Conservation (phyloP, 768 basidiomycete species). For the Hydnomerulius pinastri region DNA sequence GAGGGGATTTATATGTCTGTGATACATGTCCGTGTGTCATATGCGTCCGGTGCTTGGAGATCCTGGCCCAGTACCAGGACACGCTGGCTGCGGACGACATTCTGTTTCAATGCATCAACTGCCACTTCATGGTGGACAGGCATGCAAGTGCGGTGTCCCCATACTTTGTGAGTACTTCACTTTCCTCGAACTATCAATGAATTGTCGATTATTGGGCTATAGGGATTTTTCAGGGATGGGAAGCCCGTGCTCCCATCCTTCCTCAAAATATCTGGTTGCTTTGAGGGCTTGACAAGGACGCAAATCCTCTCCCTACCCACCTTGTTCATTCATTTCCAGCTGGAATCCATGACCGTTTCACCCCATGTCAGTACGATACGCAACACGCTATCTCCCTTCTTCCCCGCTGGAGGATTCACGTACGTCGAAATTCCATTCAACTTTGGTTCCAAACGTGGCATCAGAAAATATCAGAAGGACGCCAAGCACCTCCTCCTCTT, state of each 20-base stretch:
- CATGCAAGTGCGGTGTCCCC: background rate
- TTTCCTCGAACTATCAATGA: no score
- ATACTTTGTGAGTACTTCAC: slow-evolving; percentile 2
- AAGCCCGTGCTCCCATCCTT: background rate
- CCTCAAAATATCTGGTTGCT: background rate
- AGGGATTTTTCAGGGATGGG: no score
- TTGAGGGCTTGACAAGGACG: background rate
- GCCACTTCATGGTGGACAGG: background rate
- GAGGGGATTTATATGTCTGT: no score
- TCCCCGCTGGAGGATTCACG: slow-evolving; percentile 3
- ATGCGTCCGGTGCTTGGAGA: background rate
- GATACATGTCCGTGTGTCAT: background rate
- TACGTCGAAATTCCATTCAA: no score
- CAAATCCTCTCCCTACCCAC: background rate
- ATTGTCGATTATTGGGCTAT: no score
- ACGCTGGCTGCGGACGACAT: background rate
- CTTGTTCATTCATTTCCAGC: background rate
- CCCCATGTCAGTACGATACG: background rate
- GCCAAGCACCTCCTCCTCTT: no score
- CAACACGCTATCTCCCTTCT: slow-evolving; percentile 11
- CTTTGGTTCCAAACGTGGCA: no score
- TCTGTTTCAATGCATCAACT: background rate
- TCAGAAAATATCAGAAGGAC: no score
- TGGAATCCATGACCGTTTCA: background rate
- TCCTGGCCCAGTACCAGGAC: background rate